Evolutionary conservation across 306 rosid species (phyloP).

Genomic region (Ziziphus jujuba): DNA sequence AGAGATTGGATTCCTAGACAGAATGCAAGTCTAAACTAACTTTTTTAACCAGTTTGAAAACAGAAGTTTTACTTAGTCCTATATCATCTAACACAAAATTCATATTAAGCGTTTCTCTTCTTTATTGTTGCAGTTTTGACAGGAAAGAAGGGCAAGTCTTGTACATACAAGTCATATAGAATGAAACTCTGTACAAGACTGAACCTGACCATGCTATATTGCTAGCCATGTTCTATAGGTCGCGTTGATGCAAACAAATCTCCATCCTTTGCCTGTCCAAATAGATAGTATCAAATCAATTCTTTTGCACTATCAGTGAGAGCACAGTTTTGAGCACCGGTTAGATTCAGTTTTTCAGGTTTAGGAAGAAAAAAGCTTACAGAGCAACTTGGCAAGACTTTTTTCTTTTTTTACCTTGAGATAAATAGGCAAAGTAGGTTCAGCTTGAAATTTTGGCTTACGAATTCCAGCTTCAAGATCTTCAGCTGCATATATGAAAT

Average conservation of each 20-base stretch:
- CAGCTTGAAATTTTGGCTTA: constrained; percentile 60
- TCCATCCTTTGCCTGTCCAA: constrained; percentile 69
- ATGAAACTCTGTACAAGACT: constrained; percentile 81
- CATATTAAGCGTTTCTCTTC: not conserved
- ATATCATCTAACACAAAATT: constrained; percentile 21
- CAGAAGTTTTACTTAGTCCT: constrained; percentile 13
- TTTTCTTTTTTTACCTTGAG: constrained; percentile 68
- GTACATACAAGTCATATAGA: constrained; percentile 58
- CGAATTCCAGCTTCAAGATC: constrained; percentile 78
- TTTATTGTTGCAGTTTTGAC: not conserved
- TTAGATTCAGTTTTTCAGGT: constrained; percentile 16
- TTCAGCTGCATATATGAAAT: constrained; percentile 68
- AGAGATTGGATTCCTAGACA: constrained; percentile 20
- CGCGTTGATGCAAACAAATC: constrained; percentile 54
- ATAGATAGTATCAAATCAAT: constrained; percentile 57
- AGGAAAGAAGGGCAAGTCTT: constrained; percentile 61
- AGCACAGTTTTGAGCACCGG: constrained; percentile 30
- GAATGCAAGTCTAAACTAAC: constrained; percentile 32
- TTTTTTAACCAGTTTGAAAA: constrained; percentile 18
- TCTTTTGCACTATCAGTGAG: constrained; percentile 27
- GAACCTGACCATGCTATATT: constrained; percentile 70
- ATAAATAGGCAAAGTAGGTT: constrained; percentile 79
- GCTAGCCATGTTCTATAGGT: constrained; percentile 68
- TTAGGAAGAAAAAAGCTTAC: constrained; percentile 9
- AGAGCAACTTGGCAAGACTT: not conserved